phyloP scores from a whole-genome alignment of 768 basidiomycete genomes.

The Tulasnella sp. region DNA sequence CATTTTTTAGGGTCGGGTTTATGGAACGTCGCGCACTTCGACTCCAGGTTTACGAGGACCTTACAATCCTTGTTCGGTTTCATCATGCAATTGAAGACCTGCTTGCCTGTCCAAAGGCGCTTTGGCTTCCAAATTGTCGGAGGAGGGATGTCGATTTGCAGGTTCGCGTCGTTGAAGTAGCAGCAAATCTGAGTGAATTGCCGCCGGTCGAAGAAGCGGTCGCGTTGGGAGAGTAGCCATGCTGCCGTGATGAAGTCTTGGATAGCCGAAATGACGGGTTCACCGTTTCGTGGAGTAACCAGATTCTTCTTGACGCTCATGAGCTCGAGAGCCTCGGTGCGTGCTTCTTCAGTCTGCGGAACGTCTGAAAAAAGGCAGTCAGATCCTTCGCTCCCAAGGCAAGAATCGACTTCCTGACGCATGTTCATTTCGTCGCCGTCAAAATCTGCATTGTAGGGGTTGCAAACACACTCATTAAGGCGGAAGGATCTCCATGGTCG shows the following conservation, averaged over 20 bases:
- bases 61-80: slow-evolving; percentile 82
- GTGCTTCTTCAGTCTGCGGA: slow-evolving; percentile 97
- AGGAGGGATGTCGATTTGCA: slow-evolving; percentile 94
- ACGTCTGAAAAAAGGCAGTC: slow-evolving; percentile 64
- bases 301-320: slow-evolving; percentile 98
- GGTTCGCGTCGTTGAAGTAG: slow-evolving; percentile 86
- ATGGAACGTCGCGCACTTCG: slow-evolving; percentile 89
- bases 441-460: slow-evolving; percentile 98
- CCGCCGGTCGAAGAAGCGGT: slow-evolving; percentile 88
- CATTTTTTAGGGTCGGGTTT: slow-evolving; percentile 68
- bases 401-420: slow-evolving; percentile 58
- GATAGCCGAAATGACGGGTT: slow-evolving; percentile 98
- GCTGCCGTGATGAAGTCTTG: slow-evolving; percentile 99
- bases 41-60: slow-evolving; percentile 92
- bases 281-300: slow-evolving; percentile 96
- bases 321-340: slow-evolving; percentile 94
- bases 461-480: slow-evolving; percentile 98
- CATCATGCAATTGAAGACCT: slow-evolving; percentile 98
- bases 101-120: slow-evolving; percentile 96
- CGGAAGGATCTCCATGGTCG: slow-evolving; percentile 97
- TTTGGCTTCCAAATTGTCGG: slow-evolving; percentile 93
- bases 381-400: not conserved
- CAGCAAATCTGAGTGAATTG: slow-evolving; percentile 97
- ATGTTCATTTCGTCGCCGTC: slow-evolving; percentile 99
- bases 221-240: slow-evolving; percentile 89